Conservation (phyloP, 768 basidiomycete species). For the Myochromella boudieri region DNA sequence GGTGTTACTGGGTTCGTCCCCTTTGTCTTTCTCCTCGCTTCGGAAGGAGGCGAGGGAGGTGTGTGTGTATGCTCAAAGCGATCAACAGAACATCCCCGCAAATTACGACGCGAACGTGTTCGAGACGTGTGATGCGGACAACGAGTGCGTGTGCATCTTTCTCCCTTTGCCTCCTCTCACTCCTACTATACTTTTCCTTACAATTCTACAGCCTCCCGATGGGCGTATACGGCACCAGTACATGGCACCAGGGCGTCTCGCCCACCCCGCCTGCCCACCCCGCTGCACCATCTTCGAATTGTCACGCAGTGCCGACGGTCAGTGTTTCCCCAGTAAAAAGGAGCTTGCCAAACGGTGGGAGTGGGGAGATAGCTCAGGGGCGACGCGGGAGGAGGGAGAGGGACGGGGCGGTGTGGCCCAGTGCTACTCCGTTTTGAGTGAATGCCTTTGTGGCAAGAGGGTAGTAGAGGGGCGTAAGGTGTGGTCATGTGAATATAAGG, state of each 20-base stretch:
- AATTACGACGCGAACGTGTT: constrained; percentile 60
- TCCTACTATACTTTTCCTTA: background rate
- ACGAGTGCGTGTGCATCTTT: constrained; percentile 34
- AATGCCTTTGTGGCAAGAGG: too few relatives aligned
- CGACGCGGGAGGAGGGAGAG: too few relatives aligned
- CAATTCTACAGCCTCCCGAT: constrained; percentile 43
- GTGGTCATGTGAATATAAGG: too few relatives aligned
- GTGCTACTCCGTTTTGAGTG: too few relatives aligned
- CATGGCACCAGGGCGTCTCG: constrained; percentile 62
- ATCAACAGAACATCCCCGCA: constrained; percentile 72
- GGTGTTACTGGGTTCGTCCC: constrained; percentile 47
- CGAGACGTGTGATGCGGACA: constrained; percentile 65
- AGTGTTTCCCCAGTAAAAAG: constrained; percentile 24
- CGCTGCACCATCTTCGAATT: constrained; percentile 63
- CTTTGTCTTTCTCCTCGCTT: background rate
- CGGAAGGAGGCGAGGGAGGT: too few relatives aligned
- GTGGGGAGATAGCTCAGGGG: too few relatives aligned
- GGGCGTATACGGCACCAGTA: constrained; percentile 76
- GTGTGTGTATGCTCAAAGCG: background rate
- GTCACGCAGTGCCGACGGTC: constrained; percentile 42
- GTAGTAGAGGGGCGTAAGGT: too few relatives aligned
- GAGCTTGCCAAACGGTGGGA: too few relatives aligned
- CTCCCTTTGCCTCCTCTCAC: background rate
- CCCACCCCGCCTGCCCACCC: constrained; percentile 61
- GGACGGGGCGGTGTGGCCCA: too few relatives aligned